These are phyloP conservation scores for Dacryopinax spathularia DNA, from an alignment of 768 basidiomycete species.

Conservation along the genomic window DNA sequence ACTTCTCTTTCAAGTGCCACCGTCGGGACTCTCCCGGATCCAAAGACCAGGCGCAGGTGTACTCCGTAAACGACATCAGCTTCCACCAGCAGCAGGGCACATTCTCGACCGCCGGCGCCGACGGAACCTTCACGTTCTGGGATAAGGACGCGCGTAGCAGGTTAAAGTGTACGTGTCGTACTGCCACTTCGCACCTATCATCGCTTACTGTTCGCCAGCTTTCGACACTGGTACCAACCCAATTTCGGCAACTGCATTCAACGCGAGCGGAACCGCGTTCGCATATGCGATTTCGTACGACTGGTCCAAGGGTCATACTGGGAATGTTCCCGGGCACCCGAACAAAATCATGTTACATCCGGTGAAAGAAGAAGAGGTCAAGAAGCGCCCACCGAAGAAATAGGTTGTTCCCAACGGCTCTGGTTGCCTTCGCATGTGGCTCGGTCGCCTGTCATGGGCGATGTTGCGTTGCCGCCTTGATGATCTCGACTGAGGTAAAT, in stretches of 20 bases:
- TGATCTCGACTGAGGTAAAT: not conserved
- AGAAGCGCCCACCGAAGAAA: constrained; percentile 21
- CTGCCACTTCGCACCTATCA: constrained; percentile 4
- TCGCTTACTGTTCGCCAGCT: constrained; percentile 29
- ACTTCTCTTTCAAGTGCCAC: constrained; percentile 83
- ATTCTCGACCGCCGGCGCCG: constrained; percentile 70
- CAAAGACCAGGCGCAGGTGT: constrained; percentile 58
- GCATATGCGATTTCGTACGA: constrained; percentile 89
- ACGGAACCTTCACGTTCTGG: constrained; percentile 86
- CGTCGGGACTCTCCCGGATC: constrained; percentile 43
- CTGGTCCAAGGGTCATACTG: constrained; percentile 84
- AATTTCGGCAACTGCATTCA: constrained; percentile 69
- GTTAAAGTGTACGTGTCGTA: constrained; percentile 54
- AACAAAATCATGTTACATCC: constrained; percentile 32
- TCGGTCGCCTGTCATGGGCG: too few relatives aligned
- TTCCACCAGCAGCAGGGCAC: constrained; percentile 79
- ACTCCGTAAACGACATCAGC: constrained; percentile 70
- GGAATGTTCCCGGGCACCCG: constrained; percentile 45
- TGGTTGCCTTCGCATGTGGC: too few relatives aligned
- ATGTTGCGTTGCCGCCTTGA: too few relatives aligned
- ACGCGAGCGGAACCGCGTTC: constrained; percentile 74
- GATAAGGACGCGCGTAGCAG: constrained; percentile 86
- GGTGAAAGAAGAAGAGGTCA: constrained; percentile 31
- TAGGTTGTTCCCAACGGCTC: not conserved
- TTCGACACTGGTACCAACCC: constrained; percentile 65